Evolutionary conservation across 192 early-diverging fungal species (phyloP).

Genomic region (Diversispora eburnea): DNA sequence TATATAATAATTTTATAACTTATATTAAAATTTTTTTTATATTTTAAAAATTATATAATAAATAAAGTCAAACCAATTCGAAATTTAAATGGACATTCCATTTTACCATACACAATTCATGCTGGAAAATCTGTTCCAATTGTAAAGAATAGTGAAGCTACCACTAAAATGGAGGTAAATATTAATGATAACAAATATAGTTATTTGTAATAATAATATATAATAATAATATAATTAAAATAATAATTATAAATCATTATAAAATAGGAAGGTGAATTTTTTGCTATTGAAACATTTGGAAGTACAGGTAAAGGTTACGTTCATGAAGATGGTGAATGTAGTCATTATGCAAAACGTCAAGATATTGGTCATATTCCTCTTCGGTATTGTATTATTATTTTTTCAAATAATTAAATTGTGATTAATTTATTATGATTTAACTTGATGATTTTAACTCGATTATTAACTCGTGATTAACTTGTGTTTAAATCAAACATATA

Average conservation of each 20-base stretch:
- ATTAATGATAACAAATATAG: neutral
- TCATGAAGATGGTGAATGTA: conserved; percentile 83
- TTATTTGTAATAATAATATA: neutral
- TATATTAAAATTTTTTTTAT: neutral
- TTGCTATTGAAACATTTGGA: conserved; percentile 98
- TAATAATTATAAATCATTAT: neutral
- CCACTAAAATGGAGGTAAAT: conserved; percentile 84
- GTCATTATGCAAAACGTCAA: conserved; percentile 77
- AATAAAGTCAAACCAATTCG: conserved; percentile 81
- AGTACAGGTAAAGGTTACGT: conserved; percentile 91
- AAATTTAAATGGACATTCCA: conserved; percentile 95
- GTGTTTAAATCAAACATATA: neutral
- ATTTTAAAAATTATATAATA: neutral
- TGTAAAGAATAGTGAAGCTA: conserved; percentile 71
- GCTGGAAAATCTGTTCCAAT: conserved; percentile 94
- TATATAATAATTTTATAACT: neutral
- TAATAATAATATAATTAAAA: neutral
- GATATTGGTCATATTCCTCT: conserved; percentile 64
- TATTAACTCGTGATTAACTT: neutral
- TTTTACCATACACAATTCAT: conserved; percentile 89
- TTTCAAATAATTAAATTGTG: neutral
- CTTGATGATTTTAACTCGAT: too few species aligned
- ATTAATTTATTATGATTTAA: neutral
- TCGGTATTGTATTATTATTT: conserved; percentile 45
- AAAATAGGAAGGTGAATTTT: conserved; percentile 75